Percentiles rank a stretch among this genome's conserved stretches.
phyloP scores from a whole-genome alignment of 2,329 filamentous ascomycete genomes.

The Cryphonectria carpinicola region DNA sequence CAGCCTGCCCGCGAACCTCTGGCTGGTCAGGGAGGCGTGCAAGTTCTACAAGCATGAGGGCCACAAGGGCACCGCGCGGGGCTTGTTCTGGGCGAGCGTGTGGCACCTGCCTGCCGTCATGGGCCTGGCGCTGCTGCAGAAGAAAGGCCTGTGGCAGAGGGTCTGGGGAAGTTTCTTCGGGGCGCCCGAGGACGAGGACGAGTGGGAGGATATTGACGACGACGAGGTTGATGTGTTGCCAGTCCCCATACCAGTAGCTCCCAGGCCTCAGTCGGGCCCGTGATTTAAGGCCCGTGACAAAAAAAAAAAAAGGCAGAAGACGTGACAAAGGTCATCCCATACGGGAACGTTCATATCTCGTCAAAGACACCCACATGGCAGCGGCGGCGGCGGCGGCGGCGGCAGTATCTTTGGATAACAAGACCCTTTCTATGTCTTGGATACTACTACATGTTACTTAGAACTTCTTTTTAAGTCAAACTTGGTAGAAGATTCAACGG shows the following conservation, averaged over 20 bases:
- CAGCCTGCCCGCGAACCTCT: conserved; percentile 80
- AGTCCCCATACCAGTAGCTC: conserved; percentile 27
- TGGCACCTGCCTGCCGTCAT: conserved; percentile 93
- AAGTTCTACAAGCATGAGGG: conserved; percentile 81
- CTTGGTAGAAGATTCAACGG: background rate
- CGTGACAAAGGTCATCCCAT: background rate
- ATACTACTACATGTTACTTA: background rate
- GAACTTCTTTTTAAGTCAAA: background rate
- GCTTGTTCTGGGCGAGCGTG: conserved; percentile 95
- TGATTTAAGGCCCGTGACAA: background rate
- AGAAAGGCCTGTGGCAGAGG: conserved; percentile 88
- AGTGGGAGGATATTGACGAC: conserved; percentile 63
- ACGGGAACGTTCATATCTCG: background rate
- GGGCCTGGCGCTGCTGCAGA: conserved; percentile 87
- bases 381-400: background rate
- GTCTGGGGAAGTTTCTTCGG: conserved; percentile 74
- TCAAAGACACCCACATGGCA: background rate
- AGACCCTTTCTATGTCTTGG: background rate
- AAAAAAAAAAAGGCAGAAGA: background rate
- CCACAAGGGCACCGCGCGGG: conserved; percentile 76
- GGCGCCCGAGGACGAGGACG: conserved; percentile 57
- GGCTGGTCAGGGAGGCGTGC: conserved; percentile 81
- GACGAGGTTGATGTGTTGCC: conserved; percentile 48
- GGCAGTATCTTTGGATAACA: background rate
- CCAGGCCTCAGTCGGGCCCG: background rate